A percentile compares a stretch with the other conserved stretches of the same genome.
These are phyloP conservation scores for Neurospora tetrasperma DNA, from an alignment of 495 filamentous ascomycete genomes.

Conservation along the genomic window DNA sequence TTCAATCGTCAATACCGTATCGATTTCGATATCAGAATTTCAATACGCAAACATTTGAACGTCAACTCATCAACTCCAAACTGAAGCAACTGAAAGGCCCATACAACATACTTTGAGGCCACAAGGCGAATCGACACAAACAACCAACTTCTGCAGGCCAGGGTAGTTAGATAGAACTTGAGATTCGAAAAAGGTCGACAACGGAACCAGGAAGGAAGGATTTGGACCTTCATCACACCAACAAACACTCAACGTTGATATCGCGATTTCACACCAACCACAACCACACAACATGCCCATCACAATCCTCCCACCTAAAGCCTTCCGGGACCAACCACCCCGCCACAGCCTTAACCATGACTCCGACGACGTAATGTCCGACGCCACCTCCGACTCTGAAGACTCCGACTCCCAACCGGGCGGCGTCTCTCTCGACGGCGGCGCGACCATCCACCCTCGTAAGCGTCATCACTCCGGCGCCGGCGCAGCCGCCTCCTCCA, in stretches of 20 bases:
- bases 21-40: neutral
- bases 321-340: constrained; percentile 10
- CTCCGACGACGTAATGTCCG: constrained; percentile 16
- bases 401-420: constrained; percentile 37
- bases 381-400: constrained; percentile 9
- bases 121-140: neutral
- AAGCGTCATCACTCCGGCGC: neutral
- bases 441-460: constrained; percentile 46
- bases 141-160: neutral
- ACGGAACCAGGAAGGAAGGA: neutral
- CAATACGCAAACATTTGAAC: neutral
- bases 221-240: neutral
- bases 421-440: constrained; percentile 40
- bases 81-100: neutral
- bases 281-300: constrained; percentile 53
- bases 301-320: constrained; percentile 61
- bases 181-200: too few relatives aligned
- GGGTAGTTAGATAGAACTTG: neutral
- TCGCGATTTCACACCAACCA: neutral
- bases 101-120: neutral
- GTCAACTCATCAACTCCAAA: neutral
- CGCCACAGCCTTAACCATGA: neutral
- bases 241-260: neutral
- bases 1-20: neutral
- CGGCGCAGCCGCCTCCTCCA: neutral